phyloP scores from a whole-genome alignment of 1,139 yeast genomes.

The Candida tropicalis region DNA sequence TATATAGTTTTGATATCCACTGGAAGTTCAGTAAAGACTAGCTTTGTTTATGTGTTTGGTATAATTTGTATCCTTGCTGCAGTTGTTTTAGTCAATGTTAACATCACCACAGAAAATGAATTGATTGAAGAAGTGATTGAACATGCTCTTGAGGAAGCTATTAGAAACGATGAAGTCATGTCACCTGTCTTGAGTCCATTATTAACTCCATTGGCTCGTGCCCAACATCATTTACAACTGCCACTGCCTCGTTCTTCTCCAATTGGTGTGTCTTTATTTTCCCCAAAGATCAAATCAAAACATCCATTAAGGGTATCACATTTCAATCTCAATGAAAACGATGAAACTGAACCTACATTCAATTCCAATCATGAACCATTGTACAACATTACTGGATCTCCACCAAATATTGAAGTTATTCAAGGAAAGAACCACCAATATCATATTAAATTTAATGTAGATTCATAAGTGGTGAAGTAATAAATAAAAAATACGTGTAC shows the following conservation, averaged over 20 bases:
- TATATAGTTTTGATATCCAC: conserved; percentile 32
- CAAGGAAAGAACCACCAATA: conserved; percentile 49
- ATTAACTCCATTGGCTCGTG: conserved; percentile 18
- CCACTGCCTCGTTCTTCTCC: conserved; percentile 7
- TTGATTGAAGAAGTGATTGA: conserved; percentile 52
- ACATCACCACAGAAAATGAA: conserved; percentile 46
- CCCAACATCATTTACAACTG: conserved; percentile 6
- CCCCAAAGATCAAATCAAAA: conserved; percentile 7
- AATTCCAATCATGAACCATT: conserved; percentile 27
- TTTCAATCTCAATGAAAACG: conserved; percentile 21
- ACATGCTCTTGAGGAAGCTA: conserved; percentile 51
- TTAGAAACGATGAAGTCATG: conserved; percentile 45
- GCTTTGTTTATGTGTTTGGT: conserved; percentile 44
- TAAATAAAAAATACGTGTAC: no score
- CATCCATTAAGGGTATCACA: conserved; percentile 10
- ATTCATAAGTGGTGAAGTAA: no score
- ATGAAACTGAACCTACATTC: conserved; percentile 16
- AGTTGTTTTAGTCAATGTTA: conserved; percentile 49
- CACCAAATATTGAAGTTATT: conserved; percentile 26
- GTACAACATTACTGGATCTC: conserved; percentile 20
- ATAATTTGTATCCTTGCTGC: conserved; percentile 49
- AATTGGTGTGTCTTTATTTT: conserved; percentile 4
- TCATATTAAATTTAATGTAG: conserved; percentile 25
- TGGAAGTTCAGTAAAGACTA: conserved; percentile 24
- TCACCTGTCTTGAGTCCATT: conserved; percentile 53